Evolutionary conservation across 495 filamentous ascomycete genomes (phyloP), one percentile per base, ranked within the genome.

Genomic region (Bacidia gigantensis): DNA sequence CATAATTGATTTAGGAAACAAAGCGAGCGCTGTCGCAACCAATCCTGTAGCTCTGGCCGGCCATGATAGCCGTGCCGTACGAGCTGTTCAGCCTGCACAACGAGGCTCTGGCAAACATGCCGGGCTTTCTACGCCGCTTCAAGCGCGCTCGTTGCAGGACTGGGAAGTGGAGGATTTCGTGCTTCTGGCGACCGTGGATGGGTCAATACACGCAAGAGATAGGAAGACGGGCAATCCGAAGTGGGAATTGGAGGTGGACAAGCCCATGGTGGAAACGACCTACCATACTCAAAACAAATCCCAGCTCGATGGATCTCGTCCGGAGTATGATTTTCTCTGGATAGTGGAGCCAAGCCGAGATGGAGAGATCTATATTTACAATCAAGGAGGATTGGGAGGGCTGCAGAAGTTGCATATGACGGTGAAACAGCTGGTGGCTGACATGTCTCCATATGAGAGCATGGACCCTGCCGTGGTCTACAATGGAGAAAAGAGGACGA

Each of bases 141-240:
- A 78, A 79, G 89, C 89, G 87, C 89, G 89, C 79, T 89, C 81
- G 69, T 69, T 97, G 76, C 83, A 93, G 78, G 92, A 96, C 64
- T 97, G 89, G 89, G 87, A 95, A 80, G 89, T 95, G 70, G 90
- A 97, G 84, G 89, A 97, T 72, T 93, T 96, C 80, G 85, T 97
- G 67, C 84, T 98, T 73, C 72, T 98, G 83, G 89, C 93, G 84
- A 97, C 93, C 77, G 84, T 98, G 74, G 87, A 97, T 73, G 92
- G 92, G 72, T 85, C 84, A 56, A 79, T 98, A 65, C 85, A 95
- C 74, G 92, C 93, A 62, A 79, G 81, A 69, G 88, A 96, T 71
- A 77, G 92, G 58, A 86, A 84, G 64, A 89, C 80, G 53, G 92
- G 92, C 47, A 69, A 81, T 43, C 73, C 80, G 53, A 83, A 77